A percentile compares a stretch with the other conserved stretches of the same genome.
These are phyloP conservation scores for Phytophthora meadii DNA, from an alignment of 352 stramenopile genomes.

Conservation along the genomic window DNA sequence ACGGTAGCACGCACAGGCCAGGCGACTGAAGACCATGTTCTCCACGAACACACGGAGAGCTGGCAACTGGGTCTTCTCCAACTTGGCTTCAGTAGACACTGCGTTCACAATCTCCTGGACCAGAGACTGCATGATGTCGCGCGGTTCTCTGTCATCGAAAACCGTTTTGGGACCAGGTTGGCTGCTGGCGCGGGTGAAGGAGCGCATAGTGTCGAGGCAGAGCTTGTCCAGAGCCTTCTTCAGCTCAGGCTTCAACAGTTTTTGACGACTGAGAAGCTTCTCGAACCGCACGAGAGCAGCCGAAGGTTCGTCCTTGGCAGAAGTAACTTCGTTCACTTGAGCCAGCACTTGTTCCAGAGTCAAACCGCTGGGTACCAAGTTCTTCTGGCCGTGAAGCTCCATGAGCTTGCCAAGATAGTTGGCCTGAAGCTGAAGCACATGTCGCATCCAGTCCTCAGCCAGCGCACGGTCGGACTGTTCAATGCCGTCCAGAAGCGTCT, in stretches of 20 bases:
- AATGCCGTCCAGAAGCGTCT: conserved; percentile 55
- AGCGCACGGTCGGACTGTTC: conserved; percentile 66
- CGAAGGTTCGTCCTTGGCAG: conserved; percentile 50
- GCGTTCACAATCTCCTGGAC: conserved; percentile 69
- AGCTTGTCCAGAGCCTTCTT: conserved; percentile 74
- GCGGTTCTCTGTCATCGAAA: conserved; percentile 58
- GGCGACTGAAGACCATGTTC: conserved; percentile 78
- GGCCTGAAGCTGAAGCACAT: conserved; percentile 63
- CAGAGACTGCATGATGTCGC: conserved; percentile 78
- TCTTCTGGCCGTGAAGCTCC: conserved; percentile 59
- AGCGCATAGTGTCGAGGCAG: conserved; percentile 68
- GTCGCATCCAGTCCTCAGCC: conserved; percentile 61
- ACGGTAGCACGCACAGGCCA: conserved; percentile 72
- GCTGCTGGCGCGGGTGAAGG: conserved; percentile 46
- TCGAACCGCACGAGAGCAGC: conserved; percentile 66
- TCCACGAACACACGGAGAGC: conserved; percentile 65
- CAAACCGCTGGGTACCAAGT: conserved; percentile 22
- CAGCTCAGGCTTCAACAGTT: conserved; percentile 62
- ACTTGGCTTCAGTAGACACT: conserved; percentile 46
- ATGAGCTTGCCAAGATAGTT: conserved; percentile 62
- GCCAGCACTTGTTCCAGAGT: conserved; percentile 53
- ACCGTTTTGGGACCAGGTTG: conserved; percentile 34
- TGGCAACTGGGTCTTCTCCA: conserved; percentile 30
- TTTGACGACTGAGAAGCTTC: conserved; percentile 68
- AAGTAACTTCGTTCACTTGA: conserved; percentile 31